Conservation (phyloP, 352 stramenopile genomes). For the Globisporangium echinulatum region DNA sequence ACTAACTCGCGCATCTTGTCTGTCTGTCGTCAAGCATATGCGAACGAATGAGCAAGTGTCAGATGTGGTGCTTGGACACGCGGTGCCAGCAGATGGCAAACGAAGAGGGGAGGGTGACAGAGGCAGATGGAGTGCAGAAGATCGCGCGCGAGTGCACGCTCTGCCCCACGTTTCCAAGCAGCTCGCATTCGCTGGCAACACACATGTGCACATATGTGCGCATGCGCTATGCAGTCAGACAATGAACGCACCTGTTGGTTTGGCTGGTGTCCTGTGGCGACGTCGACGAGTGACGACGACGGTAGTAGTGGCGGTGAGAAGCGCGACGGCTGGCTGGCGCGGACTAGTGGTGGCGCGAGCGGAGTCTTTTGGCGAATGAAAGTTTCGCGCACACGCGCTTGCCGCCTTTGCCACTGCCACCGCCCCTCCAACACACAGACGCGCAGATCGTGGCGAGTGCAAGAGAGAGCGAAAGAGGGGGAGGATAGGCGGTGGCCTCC, state of each 20-base stretch:
- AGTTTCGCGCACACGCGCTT: slow-evolving; percentile 14
- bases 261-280: not conserved
- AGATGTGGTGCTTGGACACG: not conserved
- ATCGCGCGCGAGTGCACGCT: not conserved
- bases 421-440: not conserved
- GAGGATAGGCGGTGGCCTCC: not conserved
- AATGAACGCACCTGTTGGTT: slow-evolving; percentile 1
- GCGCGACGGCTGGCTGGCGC: slow-evolving; percentile 55
- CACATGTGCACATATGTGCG: not conserved
- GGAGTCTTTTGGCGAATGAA: slow-evolving; percentile 87
- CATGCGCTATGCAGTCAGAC: no score
- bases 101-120: not conserved
- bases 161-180: not conserved
- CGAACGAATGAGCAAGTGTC: not conserved
- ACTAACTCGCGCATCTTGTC: slow-evolving; percentile 93
- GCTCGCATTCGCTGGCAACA: not conserved
- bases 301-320: slow-evolving; percentile 2
- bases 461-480: not conserved
- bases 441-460: no score
- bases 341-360: slow-evolving; percentile 55
- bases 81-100: not conserved
- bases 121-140: not conserved
- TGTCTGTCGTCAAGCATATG: slow-evolving; percentile 21
- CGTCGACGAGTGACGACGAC: not conserved
- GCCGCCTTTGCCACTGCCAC: no score